Conservation (phyloP, 495 filamentous ascomycete species). For the Pyrenula aspistea region DNA sequence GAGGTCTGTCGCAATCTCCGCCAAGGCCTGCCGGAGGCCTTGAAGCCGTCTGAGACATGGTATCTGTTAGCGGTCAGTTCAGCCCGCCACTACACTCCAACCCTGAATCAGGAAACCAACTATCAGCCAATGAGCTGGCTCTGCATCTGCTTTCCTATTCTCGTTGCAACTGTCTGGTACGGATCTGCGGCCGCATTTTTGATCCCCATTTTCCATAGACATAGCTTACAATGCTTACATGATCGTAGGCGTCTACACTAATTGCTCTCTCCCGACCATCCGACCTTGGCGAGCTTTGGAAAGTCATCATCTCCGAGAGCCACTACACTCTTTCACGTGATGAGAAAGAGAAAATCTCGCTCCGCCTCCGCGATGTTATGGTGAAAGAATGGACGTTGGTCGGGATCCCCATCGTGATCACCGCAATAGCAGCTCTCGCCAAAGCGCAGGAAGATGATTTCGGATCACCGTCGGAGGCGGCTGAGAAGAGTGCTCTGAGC, state of each 20-base stretch:
- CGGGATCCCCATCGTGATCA: conserved; percentile 9
- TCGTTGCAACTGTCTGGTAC: background rate
- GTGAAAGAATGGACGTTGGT: conserved; percentile 12
- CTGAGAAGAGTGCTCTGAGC: background rate
- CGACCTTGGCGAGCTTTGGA: conserved; percentile 6
- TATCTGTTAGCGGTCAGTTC: background rate
- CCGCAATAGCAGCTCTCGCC: conserved; percentile 7
- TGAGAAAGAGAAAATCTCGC: conserved; percentile 4
- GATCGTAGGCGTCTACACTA: conserved; percentile 9
- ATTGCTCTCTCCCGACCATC: conserved; percentile 6
- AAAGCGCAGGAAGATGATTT: conserved; percentile 7
- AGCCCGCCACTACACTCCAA: background rate
- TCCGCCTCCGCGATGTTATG: conserved; percentile 10
- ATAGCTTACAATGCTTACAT: no score
- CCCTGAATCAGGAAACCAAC: background rate
- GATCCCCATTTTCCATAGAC: background rate
- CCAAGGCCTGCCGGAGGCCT: background rate
- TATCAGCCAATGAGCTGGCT: background rate
- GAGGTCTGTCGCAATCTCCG: background rate
- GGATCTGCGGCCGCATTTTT: background rate
- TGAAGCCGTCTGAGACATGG: background rate
- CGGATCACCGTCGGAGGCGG: background rate
- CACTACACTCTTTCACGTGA: background rate
- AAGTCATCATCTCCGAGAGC: conserved; percentile 5
- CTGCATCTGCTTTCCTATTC: background rate